These are phyloP conservation scores for Curvularia spicifera DNA, from an alignment of 2,329 filamentous ascomycete genomes.

Conservation along the genomic window DNA sequence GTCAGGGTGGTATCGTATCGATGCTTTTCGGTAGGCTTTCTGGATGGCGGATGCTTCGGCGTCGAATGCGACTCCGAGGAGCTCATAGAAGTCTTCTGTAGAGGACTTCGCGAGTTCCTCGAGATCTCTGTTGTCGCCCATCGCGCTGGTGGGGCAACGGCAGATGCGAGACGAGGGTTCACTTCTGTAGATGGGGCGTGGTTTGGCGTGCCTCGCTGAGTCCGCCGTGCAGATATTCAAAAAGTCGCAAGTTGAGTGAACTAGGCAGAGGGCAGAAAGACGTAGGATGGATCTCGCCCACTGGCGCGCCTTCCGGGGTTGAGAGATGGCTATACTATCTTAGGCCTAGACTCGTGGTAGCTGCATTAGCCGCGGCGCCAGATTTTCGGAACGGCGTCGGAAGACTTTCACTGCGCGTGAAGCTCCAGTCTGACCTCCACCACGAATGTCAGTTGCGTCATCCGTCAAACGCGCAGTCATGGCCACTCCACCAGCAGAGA, in stretches of 20 bases:
- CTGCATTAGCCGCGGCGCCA: neutral
- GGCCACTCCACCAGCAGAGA: slow-evolving; percentile 37
- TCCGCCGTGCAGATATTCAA: neutral
- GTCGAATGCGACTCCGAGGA: slow-evolving; percentile 71
- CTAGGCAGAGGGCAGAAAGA: slow-evolving; percentile 14
- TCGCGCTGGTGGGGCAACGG: slow-evolving; percentile 22
- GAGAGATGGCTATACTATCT: neutral
- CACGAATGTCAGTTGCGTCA: slow-evolving; percentile 32
- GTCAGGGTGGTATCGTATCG: slow-evolving; percentile 92
- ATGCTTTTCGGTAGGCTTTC: slow-evolving; percentile 82
- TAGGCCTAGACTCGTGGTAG: neutral
- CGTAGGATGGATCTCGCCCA: slow-evolving; percentile 23
- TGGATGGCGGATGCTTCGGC: slow-evolving; percentile 76
- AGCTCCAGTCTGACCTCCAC: slow-evolving; percentile 7
- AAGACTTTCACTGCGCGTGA: slow-evolving; percentile 5
- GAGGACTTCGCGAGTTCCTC: slow-evolving; percentile 51
- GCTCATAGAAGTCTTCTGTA: slow-evolving; percentile 73
- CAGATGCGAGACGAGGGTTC: neutral
- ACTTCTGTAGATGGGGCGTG: neutral
- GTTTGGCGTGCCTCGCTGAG: neutral
- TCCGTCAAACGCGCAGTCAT: slow-evolving; percentile 26
- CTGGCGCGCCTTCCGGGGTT: slow-evolving; percentile 18
- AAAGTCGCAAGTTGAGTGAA: neutral
- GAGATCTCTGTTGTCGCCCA: slow-evolving; percentile 53
- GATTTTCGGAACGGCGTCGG: neutral